phyloP scores from a whole-genome alignment of 2,329 filamentous ascomycete species.

The Aaosphaeria pasadenensis region DNA sequence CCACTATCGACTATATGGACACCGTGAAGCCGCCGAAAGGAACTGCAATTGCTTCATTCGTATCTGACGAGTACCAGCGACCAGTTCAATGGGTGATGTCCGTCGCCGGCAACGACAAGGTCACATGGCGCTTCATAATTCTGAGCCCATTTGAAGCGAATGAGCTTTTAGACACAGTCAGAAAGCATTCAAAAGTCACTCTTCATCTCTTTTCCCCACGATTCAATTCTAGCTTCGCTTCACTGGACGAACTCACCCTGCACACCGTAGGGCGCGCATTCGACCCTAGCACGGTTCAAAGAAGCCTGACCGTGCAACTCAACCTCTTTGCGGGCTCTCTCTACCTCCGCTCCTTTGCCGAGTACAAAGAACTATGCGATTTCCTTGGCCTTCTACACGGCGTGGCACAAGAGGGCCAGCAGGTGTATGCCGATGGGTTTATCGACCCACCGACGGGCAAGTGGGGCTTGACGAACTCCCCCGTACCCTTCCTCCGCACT shows the following conservation, averaged over 20 bases:
- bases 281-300: constrained; percentile 7
- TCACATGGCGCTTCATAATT: constrained; percentile 42
- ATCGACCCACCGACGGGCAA: constrained; percentile 20
- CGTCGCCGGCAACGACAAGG: constrained; percentile 2
- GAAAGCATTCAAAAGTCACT: constrained; percentile 26
- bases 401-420: constrained; percentile 6
- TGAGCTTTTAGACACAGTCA: constrained; percentile 43
- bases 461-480: constrained; percentile 32
- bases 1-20: constrained; percentile 50
- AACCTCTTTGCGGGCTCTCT: constrained; percentile 68
- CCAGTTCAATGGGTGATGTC: constrained; percentile 55
- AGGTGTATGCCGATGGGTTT: constrained; percentile 16
- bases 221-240: constrained; percentile 31
- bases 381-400: constrained; percentile 50
- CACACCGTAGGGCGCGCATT: constrained; percentile 35
- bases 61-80: constrained; percentile 49
- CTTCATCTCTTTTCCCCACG: constrained; percentile 55
- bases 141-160: constrained; percentile 63
- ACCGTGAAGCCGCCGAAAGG: constrained; percentile 39
- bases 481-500: constrained; percentile 34
- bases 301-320: constrained; percentile 46
- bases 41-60: not conserved
- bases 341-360: constrained; percentile 53
- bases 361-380: constrained; percentile 55
- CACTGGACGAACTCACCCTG: constrained; percentile 48